A percentile compares a stretch with the other conserved stretches of the same genome.
phyloP scores from a whole-genome alignment of 176 grass and related monocot genomes.

The Saccharum officinarum region DNA sequence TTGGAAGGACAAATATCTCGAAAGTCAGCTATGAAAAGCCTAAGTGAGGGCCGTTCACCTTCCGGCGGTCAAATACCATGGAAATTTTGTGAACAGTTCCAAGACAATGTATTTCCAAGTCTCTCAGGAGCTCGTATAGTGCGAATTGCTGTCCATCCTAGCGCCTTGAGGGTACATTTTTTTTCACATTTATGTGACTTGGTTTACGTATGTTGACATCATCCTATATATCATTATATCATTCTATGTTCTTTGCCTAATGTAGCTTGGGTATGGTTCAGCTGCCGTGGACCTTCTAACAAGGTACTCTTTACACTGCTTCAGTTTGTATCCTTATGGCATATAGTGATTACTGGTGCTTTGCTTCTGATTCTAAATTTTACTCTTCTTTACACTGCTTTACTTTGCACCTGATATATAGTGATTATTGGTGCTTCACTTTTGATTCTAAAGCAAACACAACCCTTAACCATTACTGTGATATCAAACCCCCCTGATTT shows the following conservation, averaged over 20 bases:
- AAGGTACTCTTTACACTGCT: conserved; percentile 33
- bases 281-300: conserved; percentile 66
- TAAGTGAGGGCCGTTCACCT: conserved; percentile 75
- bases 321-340: neutral
- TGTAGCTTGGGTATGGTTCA: conserved; percentile 86
- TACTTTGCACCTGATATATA: neutral
- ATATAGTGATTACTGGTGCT: conserved; percentile 3
- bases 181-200: conserved; percentile 19
- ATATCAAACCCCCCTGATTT: neutral
- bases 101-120: conserved; percentile 92
- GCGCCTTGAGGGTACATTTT: conserved; percentile 66
- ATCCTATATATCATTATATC: neutral
- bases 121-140: conserved; percentile 95
- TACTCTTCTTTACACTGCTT: neutral
- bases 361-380: neutral
- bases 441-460: neutral
- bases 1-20: conserved; percentile 96
- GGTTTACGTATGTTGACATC: conserved; percentile 1
- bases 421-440: neutral
- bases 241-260: conserved; percentile 25
- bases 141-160: conserved; percentile 94
- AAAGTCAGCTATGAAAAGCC: conserved; percentile 82
- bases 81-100: conserved; percentile 98
- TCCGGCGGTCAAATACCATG: conserved; percentile 96
- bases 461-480: neutral